Conservation (phyloP, 768 basidiomycete genomes). For the Kwoniella sp. region DNA sequence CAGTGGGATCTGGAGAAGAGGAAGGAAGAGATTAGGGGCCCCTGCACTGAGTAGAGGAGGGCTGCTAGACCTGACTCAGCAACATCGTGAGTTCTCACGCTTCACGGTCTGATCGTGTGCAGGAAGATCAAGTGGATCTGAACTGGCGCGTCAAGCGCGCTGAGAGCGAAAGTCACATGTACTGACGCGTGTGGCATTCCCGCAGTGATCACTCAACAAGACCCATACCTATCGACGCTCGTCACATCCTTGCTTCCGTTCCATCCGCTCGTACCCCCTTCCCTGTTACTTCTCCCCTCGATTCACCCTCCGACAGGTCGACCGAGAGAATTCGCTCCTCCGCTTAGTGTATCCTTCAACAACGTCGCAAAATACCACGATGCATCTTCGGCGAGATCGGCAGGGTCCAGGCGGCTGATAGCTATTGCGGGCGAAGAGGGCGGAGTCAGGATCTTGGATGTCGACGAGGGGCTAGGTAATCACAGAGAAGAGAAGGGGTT, state of each 20-base stretch:
- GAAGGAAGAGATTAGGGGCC: constrained; percentile 17
- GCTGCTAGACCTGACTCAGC: neutral
- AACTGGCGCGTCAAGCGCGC: neutral
- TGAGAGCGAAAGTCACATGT: neutral
- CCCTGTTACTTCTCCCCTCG: constrained; percentile 39
- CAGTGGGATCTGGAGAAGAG: constrained; percentile 15
- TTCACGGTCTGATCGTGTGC: neutral
- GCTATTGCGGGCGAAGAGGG: constrained; percentile 50
- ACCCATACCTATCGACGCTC: constrained; percentile 29
- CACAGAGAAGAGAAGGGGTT: constrained; percentile 45
- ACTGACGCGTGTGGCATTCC: neutral
- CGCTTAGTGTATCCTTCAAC: constrained; percentile 40
- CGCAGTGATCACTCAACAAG: constrained; percentile 11
- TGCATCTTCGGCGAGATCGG: constrained; percentile 21
- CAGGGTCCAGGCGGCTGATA: constrained; percentile 34
- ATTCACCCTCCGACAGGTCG: constrained; percentile 40
- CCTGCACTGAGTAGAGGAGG: neutral
- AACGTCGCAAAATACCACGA: constrained; percentile 32
- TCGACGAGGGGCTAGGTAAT: constrained; percentile 38
- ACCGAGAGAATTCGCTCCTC: constrained; percentile 43
- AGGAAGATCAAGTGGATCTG: neutral
- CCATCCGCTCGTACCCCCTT: constrained; percentile 33
- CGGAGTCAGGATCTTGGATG: constrained; percentile 45
- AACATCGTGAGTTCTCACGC: neutral
- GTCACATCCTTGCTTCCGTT: constrained; percentile 29